phyloP scores from a whole-genome alignment of 768 basidiomycete genomes.

The Boletus eberwhitei region DNA sequence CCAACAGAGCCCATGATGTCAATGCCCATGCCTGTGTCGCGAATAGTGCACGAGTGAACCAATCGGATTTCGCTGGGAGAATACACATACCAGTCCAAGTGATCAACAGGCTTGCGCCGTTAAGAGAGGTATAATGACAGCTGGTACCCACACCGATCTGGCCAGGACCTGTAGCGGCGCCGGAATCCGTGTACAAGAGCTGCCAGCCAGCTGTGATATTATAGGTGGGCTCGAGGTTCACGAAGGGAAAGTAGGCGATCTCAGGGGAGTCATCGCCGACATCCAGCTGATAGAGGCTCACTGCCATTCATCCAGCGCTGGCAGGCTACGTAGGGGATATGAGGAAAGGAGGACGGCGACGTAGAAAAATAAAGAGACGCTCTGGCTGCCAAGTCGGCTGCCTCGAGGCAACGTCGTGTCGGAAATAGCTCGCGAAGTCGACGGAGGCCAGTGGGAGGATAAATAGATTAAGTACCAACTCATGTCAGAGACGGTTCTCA shows the following conservation, averaged over 20 bases:
- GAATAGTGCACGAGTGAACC: constrained; percentile 1
- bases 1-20: constrained; percentile 52
- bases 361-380: constrained; percentile 18
- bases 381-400: constrained; percentile 16
- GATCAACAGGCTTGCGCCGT: constrained; percentile 56
- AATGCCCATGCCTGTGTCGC: constrained; percentile 57
- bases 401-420: constrained; percentile 33
- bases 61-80: neutral
- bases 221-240: constrained; percentile 49
- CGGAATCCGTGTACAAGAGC: constrained; percentile 53
- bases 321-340: constrained; percentile 1
- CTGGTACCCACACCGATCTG: constrained; percentile 53
- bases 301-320: constrained; percentile 35
- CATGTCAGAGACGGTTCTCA: neutral
- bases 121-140: constrained; percentile 56
- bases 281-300: constrained; percentile 33
- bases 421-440: constrained; percentile 17
- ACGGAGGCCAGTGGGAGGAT: neutral
- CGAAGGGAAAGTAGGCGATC: constrained; percentile 57
- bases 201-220: constrained; percentile 64
- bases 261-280: constrained; percentile 68
- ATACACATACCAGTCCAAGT: constrained; percentile 57
- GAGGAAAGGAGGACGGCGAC: constrained; percentile 3
- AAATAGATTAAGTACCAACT: neutral
- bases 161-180: constrained; percentile 42